Conservation (phyloP, 1,284 basidiomycete genomes). For the Butyriboletus regius region DNA sequence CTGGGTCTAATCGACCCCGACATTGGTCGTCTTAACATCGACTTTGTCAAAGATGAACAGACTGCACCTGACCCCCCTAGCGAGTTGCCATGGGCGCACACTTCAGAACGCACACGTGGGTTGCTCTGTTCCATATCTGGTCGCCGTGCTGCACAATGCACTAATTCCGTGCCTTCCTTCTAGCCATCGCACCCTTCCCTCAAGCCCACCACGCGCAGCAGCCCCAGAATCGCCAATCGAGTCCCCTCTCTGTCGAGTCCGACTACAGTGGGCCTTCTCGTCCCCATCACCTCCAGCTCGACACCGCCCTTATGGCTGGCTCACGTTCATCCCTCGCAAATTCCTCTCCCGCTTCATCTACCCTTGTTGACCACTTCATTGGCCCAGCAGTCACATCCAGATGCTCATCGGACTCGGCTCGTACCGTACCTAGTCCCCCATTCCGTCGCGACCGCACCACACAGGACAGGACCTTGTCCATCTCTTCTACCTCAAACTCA, state of each 20-base stretch:
- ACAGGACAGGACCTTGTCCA: conserved; percentile 67
- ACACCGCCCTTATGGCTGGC: conserved; percentile 37
- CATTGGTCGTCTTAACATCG: conserved; percentile 48
- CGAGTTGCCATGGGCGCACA: conserved; percentile 56
- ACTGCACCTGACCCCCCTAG: conserved; percentile 43
- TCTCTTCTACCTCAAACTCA: conserved; percentile 55
- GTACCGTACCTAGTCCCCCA: conserved; percentile 40
- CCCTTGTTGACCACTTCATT: conserved; percentile 40
- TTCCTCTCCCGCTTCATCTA: conserved; percentile 51
- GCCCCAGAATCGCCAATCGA: conserved; percentile 31
- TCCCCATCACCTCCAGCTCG: conserved; percentile 43
- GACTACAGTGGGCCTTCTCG: conserved; percentile 28
- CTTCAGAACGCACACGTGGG: conserved; percentile 35
- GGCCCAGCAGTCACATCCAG: conserved; percentile 30
- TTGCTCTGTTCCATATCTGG: conserved; percentile 27
- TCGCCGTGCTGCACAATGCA: conserved; percentile 22
- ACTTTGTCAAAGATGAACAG: conserved; percentile 42
- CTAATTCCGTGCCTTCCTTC: conserved; percentile 26
- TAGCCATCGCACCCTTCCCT: conserved; percentile 25
- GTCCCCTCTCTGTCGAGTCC: conserved; percentile 32
- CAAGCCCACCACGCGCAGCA: conserved; percentile 22
- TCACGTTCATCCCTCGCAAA: conserved; percentile 38
- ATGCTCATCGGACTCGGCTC: conserved; percentile 52
- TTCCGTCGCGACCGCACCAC: conserved; percentile 49
- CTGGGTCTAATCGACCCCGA: conserved; percentile 50